Evolutionary conservation across 495 filamentous ascomycete genomes (phyloP).

Genomic region (Friedmanniomyces endolithicus): DNA sequence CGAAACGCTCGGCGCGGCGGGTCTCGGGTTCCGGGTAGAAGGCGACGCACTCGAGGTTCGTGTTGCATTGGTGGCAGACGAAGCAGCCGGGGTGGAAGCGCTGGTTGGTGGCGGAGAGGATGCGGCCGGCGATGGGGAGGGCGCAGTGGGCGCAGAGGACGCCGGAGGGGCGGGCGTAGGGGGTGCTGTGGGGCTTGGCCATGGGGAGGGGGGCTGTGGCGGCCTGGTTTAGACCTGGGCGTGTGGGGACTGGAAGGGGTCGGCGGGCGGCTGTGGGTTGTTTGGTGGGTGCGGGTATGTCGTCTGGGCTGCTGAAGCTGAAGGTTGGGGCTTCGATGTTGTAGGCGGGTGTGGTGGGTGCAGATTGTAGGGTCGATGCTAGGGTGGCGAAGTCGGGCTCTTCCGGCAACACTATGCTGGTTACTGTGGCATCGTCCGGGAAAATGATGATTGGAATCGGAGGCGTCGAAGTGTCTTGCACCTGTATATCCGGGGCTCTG

Average conservation of each 20-base stretch:
- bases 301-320: slow-evolving; percentile 34
- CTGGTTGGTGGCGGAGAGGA: slow-evolving; percentile 63
- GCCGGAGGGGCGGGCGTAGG: slow-evolving; percentile 42
- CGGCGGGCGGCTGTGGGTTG: slow-evolving; percentile 2
- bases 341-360: slow-evolving; percentile 21
- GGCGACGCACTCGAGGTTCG: slow-evolving; percentile 80
- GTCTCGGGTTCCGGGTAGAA: slow-evolving; percentile 84
- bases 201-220: slow-evolving; percentile 27
- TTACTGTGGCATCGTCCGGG: slow-evolving; percentile 22
- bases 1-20: slow-evolving; percentile 55
- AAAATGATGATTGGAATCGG: slow-evolving; percentile 26
- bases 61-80: slow-evolving; percentile 75
- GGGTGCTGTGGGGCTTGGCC: slow-evolving; percentile 36
- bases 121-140: slow-evolving; percentile 73
- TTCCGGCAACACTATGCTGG: slow-evolving; percentile 28
- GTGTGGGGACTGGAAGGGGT: slow-evolving; percentile 25
- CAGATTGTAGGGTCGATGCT: slow-evolving; percentile 21
- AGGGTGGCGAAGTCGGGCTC: slow-evolving; percentile 31
- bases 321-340: slow-evolving; percentile 20
- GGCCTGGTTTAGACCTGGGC: slow-evolving; percentile 26
- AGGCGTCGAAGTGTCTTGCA: not conserved
- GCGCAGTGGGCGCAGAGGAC: slow-evolving; percentile 75
- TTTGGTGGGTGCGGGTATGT: slow-evolving; percentile 6
- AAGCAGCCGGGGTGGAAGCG: slow-evolving; percentile 95
- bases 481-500: not conserved